Conservation (phyloP, 2,329 filamentous ascomycete genomes). For the Gliomastix tumulicola region DNA sequence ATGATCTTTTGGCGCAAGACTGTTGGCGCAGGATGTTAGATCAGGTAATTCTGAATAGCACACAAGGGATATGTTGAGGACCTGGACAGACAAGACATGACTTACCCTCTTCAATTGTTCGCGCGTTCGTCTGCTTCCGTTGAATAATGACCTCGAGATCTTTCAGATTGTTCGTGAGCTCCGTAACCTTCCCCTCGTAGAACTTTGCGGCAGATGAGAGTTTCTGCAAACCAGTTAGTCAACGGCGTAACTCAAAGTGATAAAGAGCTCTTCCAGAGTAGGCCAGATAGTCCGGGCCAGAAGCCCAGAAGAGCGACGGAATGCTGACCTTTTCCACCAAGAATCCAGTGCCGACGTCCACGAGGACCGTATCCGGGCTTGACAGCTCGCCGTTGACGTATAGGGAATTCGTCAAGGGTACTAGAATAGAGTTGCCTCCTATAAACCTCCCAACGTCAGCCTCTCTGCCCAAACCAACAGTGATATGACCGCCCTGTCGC, state of each 20-base stretch:
- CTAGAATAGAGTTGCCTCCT: conserved; percentile 58
- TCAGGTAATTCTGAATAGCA: too few species aligned
- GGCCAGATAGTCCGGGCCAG: background rate
- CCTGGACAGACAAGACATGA: too few species aligned
- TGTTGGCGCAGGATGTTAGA: too few species aligned
- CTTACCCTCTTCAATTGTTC: conserved; percentile 79
- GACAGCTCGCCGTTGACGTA: conserved; percentile 83
- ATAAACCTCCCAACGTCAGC: too few species aligned
- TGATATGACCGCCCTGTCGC: too few species aligned
- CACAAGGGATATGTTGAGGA: too few species aligned
- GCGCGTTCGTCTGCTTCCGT: conserved; percentile 75
- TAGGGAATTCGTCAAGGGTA: conserved; percentile 90
- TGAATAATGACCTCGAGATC: conserved; percentile 52
- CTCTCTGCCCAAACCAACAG: too few species aligned
- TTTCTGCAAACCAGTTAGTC: conserved; percentile 36
- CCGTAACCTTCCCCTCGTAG: conserved; percentile 49
- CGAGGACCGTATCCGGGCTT: conserved; percentile 69
- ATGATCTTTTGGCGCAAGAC: conserved; percentile 37
- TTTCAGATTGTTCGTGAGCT: conserved; percentile 44
- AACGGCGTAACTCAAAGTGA: background rate
- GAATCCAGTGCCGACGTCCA: conserved; percentile 91
- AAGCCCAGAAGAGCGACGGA: background rate
- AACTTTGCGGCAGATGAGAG: conserved; percentile 47
- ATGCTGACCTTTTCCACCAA: conserved; percentile 76
- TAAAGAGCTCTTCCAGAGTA: background rate